These are phyloP conservation scores for Bisporella sp. DNA, from an alignment of 2,329 filamentous ascomycete genomes.

Conservation along the genomic window DNA sequence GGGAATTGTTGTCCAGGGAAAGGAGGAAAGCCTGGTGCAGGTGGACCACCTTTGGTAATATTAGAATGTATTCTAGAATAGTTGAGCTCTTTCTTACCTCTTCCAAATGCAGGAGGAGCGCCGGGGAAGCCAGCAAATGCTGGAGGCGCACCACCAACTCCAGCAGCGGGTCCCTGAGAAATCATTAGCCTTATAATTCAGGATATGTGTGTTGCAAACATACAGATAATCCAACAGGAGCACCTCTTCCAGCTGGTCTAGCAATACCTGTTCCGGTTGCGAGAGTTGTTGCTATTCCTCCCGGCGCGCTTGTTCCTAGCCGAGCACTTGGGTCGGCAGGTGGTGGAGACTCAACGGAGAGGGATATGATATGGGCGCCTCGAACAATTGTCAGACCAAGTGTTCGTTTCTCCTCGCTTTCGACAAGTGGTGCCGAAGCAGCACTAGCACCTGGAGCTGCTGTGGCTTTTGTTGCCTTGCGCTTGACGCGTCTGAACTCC, in stretches of 20 bases:
- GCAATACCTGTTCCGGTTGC: slow-evolving; percentile 83
- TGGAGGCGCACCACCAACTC: slow-evolving; percentile 73
- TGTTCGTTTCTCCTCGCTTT: slow-evolving; percentile 96
- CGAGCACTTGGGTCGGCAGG: slow-evolving; percentile 88
- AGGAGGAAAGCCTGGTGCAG: slow-evolving; percentile 35
- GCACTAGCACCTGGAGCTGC: slow-evolving; percentile 47
- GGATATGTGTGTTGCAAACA: slow-evolving; percentile 8
- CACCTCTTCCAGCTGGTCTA: slow-evolving; percentile 83
- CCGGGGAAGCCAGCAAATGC: slow-evolving; percentile 47
- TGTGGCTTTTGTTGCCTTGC: slow-evolving; percentile 67
- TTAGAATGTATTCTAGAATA: slow-evolving; percentile 7
- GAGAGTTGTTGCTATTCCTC: slow-evolving; percentile 59
- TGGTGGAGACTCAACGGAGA: slow-evolving; percentile 92
- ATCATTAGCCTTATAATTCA: slow-evolving; percentile 21
- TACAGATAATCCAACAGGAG: slow-evolving; percentile 73
- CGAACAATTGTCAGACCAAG: slow-evolving; percentile 91
- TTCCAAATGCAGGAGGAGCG: slow-evolving; percentile 39
- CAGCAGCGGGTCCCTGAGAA: slow-evolving; percentile 68
- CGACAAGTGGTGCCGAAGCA: slow-evolving; percentile 60
- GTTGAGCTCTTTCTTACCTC: slow-evolving; percentile 39
- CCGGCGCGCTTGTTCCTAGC: slow-evolving; percentile 69
- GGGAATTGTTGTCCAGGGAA: slow-evolving; percentile 29
- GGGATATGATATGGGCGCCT: slow-evolving; percentile 88
- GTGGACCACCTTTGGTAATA: slow-evolving; percentile 38
- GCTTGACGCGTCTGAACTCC: slow-evolving; percentile 89